Base-by-base conservation (phyloP, 208 protist genomes). In the Leishmania lainsoni region DNA sequence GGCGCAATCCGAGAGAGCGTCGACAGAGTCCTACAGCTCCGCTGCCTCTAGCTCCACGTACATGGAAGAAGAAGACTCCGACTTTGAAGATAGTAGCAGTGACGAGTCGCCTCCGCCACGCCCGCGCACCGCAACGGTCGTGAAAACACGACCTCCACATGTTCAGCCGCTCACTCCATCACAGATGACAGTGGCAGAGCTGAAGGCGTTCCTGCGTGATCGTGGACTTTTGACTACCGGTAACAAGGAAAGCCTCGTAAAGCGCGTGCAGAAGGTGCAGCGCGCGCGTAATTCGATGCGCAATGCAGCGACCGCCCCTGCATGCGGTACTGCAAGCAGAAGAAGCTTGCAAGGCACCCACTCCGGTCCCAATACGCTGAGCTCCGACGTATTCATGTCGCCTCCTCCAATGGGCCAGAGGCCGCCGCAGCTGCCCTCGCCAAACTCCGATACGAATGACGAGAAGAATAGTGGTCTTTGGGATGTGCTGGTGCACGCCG, bases 211-310 rank as follows among this genome's bases (percentile, higher is more conserved):
- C 9, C 77, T 94, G 69, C 86, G 86, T 14, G 71, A 80, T 20
- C 74, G 72, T 56, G 87, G 84, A 6, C 81, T 93, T 4, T 85
- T 91, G n/a, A 83, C 78, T 22, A 78, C 83, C 26, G 92, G 92
- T 12, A 83, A 86, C 73, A 96, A 96, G 77, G 80, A 78, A 0
- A 61, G 69, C 32, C 88, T 96, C 17, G 54, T 93, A 42, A 80
- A 83, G 20, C 90, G 92, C n/a, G 80, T 90, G 14, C 42, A 83
- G 70, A 49, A 65, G 10, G 76, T 81, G 42, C 68, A 66, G 35
- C 66, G 35, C 42, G 72, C 51, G 29, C 65, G 59, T 29, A 20
- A 45, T 20, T 52, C 26, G 26, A 45, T 35, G 26, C 8, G 26
- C 39, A 45, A 3, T 17, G 32, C 6, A 6, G 26, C 51, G 17